Percentiles rank a stretch among this genome's conserved stretches.
Conservation (phyloP, 768 basidiomycete species). For the Russula earlei region DNA sequence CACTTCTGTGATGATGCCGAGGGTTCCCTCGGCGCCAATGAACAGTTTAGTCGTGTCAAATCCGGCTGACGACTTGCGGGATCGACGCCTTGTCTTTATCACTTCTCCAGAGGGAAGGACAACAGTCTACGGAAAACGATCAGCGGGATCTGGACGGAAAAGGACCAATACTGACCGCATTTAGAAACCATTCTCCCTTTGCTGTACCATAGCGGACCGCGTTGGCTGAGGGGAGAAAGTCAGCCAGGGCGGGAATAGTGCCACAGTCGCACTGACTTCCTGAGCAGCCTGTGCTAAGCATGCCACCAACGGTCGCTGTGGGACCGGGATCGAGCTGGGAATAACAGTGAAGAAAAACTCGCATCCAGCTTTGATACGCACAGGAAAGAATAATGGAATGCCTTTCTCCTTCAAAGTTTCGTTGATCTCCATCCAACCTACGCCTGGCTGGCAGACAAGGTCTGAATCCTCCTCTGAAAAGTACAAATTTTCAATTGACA, state of each 20-base stretch:
- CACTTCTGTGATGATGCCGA: conserved; percentile 87
- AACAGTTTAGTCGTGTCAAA: conserved; percentile 81
- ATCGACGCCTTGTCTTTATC: conserved; percentile 74
- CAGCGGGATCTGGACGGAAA: neutral
- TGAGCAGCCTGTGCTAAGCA: conserved; percentile 80
- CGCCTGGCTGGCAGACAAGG: conserved; percentile 65
- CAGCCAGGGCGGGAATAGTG: neutral
- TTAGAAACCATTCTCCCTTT: conserved; percentile 85
- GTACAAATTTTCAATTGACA: neutral
- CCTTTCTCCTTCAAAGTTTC: conserved; percentile 55
- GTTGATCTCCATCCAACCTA: conserved; percentile 65
- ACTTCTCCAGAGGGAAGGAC: conserved; percentile 84
- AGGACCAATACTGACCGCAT: conserved; percentile 42
- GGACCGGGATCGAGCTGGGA: conserved; percentile 65
- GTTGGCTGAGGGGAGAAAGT: conserved; percentile 39
- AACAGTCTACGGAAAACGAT: conserved; percentile 50
- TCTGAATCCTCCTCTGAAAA: conserved; percentile 56
- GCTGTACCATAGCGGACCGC: conserved; percentile 85
- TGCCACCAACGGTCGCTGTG: conserved; percentile 76
- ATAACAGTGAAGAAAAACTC: neutral
- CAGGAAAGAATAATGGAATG: conserved; percentile 80
- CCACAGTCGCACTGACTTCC: conserved; percentile 44
- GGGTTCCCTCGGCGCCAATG: conserved; percentile 72
- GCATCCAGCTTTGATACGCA: conserved; percentile 23
- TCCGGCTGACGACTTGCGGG: conserved; percentile 81